phyloP scores from a whole-genome alignment of 2,329 filamentous ascomycete species.

The Fusarium napiforme region DNA sequence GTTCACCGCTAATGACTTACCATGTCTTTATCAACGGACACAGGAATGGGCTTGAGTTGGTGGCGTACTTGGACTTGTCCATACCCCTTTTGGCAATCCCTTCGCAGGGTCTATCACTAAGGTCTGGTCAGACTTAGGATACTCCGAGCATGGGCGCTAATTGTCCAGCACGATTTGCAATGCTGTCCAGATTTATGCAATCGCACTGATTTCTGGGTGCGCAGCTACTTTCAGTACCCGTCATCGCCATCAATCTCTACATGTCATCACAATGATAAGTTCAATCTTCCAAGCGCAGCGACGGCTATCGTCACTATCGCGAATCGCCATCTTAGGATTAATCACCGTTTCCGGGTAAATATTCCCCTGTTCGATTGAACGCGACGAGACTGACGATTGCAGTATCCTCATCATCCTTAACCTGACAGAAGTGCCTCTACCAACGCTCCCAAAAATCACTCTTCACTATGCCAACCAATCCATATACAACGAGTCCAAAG shows the following conservation, averaged over 20 bases:
- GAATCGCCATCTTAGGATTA: not conserved
- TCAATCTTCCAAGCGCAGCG: not conserved
- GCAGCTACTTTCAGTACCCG: not conserved
- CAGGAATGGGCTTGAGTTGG: not conserved
- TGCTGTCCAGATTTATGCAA: rapidly evolving
- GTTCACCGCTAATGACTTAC: rapidly evolving
- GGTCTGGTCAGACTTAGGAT: not conserved
- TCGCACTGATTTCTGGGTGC: not conserved
- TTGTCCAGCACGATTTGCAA: not conserved
- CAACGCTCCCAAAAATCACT: not conserved
- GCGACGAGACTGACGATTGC: not conserved
- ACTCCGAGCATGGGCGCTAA: not conserved
- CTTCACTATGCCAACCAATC: not conserved
- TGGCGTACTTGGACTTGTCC: rapidly evolving
- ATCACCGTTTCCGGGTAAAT: rapidly evolving
- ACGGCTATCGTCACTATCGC: not conserved
- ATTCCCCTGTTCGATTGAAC: rapidly evolving
- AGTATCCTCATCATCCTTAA: not conserved
- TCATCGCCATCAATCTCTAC: not conserved
- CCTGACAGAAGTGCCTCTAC: not conserved
- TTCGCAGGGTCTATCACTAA: not conserved
- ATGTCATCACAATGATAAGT: not conserved
- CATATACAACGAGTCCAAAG: not conserved
- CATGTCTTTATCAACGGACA: rapidly evolving
- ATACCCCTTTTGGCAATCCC: not conserved